Evolutionary conservation across 208 protist genomes (phyloP), one percentile per base, ranked within the genome.

Genomic region (Spironucleus salmonicida): DNA sequence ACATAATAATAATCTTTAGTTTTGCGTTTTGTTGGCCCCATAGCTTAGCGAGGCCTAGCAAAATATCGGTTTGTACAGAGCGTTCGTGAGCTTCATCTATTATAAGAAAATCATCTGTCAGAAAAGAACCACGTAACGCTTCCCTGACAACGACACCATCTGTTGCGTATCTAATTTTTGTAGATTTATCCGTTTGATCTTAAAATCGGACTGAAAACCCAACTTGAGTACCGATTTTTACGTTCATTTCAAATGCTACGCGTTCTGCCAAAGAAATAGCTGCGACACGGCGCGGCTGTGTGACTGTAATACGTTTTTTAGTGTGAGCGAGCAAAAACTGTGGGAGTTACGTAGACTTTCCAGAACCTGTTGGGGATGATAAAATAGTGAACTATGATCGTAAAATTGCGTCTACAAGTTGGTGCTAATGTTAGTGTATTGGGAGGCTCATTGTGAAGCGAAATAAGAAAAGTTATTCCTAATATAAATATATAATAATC

Each of bases 1-100:
- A 97, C 1, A 94, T 98, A 1, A 99, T 92, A 66, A 99, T 94
- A 0, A 99, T 82, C 83, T 97, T 98, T 7, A 99, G 78, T 77
- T 98, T 95, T 0, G 85, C 76, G 0, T 90, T 75, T 23, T 81
- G 40, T 1, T 77, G 26, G 0, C 89, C 42, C 1, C 90, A 74
- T 41, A 59, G 45, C 41, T 86, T 86, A 38, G 85, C 59, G 23
- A 89, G 27, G 27, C 85, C 87, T 69, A 88, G 82, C 38, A 89
- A 76, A 53, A 89, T 76, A 74, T 89, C 87, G 59, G 95, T 99
- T 62, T 93, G 84, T 29, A 95, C 78, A 23, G 87, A 88, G 34
- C 91, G 76, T 82, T 94, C 91, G 77, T 95, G 91, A 1, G 91
- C 91, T 42, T 83, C 80, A 66, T 83, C 80, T 53, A 83, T 59